Base-by-base conservation (phyloP, 495 filamentous ascomycete genomes). In the Aspergillus carlsbadensis region DNA sequence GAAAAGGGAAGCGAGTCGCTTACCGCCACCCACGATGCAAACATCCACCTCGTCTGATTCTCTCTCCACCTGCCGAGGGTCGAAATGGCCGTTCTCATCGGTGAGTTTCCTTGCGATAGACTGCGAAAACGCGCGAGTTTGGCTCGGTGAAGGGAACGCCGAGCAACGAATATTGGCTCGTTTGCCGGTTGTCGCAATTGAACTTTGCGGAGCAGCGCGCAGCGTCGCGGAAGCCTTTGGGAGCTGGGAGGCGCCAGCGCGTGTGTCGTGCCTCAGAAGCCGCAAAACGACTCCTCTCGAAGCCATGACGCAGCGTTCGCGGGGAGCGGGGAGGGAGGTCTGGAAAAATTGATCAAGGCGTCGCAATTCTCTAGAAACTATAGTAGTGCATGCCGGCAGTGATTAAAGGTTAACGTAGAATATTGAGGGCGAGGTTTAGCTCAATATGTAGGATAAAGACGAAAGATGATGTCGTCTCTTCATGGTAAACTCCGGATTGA, bases 41-140 rank as follows among this genome's bases (percentile, higher is more conserved):
- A 98, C 93, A 73, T 98, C 94, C 18, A 98, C 94, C 69, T 96
- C 74, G 62, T 98, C 94, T 49, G 82, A 88, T 72, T 98, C 94
- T 54, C 94, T 84, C 44, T 96, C 91, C 49, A 89, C 72, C 57
- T 81, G 77, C 33, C 77, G 77, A 7, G 87, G 87, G 67, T 96
- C 89, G 58, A 92, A 91, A 42, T 77, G 63, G 10, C 87, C 86
- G 54, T 88, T 78, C 29, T 77, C 72, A 36, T 82, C 74, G 34
- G 84, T 82, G 43, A 84, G 69, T 52, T 68, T 60, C 52, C 73
- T 67, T 49, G 62, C 66, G 40, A 75, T 61, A 54, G 79, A 77
- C 47, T 78, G 72, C 39, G 82, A 83, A 71, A 81, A 81, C 11
- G 67, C 66, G 49, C 70, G 77, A 36, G 56, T 69, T 54, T 76